A percentile compares a stretch with the other conserved stretches of the same genome.
Conservation (phyloP, 164 flowering plant genomes). For the Houttuynia cordata region DNA sequence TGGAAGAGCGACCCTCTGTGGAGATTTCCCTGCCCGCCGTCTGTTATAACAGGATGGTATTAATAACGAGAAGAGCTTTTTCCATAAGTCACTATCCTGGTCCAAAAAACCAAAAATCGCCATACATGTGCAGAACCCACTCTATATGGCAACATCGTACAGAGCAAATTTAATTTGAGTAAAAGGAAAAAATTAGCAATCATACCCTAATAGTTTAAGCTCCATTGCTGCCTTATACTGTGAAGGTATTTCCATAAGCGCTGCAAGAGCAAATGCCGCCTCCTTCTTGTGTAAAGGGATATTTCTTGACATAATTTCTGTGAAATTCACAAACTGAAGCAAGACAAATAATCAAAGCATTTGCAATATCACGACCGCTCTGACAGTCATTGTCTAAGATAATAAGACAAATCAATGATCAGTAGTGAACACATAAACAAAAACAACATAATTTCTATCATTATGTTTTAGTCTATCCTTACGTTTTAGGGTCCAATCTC, state of each 20-base stretch:
- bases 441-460: no score
- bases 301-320: slow-evolving; percentile 45
- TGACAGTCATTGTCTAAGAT: background rate
- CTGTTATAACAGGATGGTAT: slow-evolving; percentile 16
- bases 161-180: background rate
- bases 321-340: slow-evolving; percentile 71
- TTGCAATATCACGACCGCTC: background rate
- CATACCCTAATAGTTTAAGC: slow-evolving; percentile 44
- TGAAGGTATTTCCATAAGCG: slow-evolving; percentile 72
- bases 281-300: slow-evolving; percentile 33
- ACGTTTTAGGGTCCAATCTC: no score
- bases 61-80: background rate
- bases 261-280: slow-evolving; percentile 75
- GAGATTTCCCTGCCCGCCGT: slow-evolving; percentile 28
- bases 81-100: background rate
- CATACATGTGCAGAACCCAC: no score
- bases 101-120: no score
- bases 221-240: slow-evolving; percentile 59
- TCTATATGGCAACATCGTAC: no score
- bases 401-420: no score
- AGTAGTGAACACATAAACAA: no score
- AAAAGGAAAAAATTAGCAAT: background rate
- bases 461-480: no score
- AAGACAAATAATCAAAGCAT: background rate
- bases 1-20: slow-evolving; percentile 55